A percentile compares a stretch with the other conserved stretches of the same genome.
phyloP scores from a whole-genome alignment of 1,284 basidiomycete genomes.

The Hymenochaete sp. region DNA sequence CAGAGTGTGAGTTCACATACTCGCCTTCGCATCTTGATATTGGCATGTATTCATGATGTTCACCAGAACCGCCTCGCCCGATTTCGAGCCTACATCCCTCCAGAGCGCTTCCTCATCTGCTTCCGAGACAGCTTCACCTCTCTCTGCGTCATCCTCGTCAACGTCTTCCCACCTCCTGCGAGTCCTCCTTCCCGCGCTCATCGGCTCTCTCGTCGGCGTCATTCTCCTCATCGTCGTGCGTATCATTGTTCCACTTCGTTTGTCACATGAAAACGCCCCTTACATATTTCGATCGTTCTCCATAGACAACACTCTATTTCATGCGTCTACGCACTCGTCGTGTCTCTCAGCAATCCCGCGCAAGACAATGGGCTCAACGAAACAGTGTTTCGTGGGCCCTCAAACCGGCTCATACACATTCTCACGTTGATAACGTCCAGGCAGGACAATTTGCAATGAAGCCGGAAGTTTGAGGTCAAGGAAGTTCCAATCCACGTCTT shows the following conservation, averaged over 20 bases:
- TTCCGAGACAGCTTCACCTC: not conserved
- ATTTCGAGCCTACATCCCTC: constrained; percentile 2
- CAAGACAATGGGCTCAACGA: constrained; percentile 13
- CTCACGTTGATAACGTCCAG: too few species aligned
- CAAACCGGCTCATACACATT: too few species aligned
- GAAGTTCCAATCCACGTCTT: too few species aligned
- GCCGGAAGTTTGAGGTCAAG: too few species aligned
- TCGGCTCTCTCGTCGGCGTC: constrained; percentile 14
- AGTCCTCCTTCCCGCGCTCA: constrained; percentile 12
- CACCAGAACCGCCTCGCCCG: not conserved
- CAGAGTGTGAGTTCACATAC: constrained; percentile 9
- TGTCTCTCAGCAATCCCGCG: constrained; percentile 9
- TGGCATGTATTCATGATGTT: not conserved
- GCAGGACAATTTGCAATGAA: too few species aligned
- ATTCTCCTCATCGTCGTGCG: constrained; percentile 12
- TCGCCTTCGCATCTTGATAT: not conserved
- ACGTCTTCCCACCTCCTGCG: constrained; percentile 8
- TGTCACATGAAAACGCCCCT: not conserved
- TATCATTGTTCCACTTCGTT: constrained; percentile 1
- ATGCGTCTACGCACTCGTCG: constrained; percentile 13
- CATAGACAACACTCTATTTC: constrained; percentile 13
- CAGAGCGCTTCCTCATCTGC: not conserved
- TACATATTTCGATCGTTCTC: not conserved
- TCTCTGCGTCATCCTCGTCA: not conserved
- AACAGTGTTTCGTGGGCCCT: constrained; percentile 17